phyloP scores from a whole-genome alignment of 1,284 basidiomycete species.

The Leccinum cinnamomeum region DNA sequence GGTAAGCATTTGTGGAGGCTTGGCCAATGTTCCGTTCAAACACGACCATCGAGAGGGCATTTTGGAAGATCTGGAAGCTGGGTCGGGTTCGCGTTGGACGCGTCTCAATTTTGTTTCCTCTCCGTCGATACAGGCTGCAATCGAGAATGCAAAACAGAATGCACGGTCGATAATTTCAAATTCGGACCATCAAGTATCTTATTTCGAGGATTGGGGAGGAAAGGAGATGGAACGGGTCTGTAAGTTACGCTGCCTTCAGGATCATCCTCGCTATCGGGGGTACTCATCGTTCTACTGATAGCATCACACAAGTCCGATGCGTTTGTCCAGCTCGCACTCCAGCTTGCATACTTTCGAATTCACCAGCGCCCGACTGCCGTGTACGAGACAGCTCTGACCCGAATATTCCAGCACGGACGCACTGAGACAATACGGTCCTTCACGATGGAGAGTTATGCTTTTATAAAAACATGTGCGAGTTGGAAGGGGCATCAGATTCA shows the following conservation, averaged over 20 bases:
- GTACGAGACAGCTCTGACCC: constrained; percentile 93
- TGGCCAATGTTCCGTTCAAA: constrained; percentile 17
- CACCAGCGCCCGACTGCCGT: constrained; percentile 83
- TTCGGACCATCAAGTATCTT: constrained; percentile 84
- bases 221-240: constrained; percentile 89
- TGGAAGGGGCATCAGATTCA: constrained; percentile 15
- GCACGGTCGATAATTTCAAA: constrained; percentile 69
- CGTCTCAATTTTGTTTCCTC: constrained; percentile 80
- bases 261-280: neutral
- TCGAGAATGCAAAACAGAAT: constrained; percentile 56
- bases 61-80: constrained; percentile 11
- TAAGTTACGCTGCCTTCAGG: constrained; percentile 37
- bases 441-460: constrained; percentile 74
- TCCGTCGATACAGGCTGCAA: constrained; percentile 57
- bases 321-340: constrained; percentile 91
- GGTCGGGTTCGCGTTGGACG: constrained; percentile 46
- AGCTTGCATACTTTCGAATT: constrained; percentile 88
- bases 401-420: constrained; percentile 87
- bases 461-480: constrained; percentile 41
- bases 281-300: constrained; percentile 29
- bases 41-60: constrained; percentile 6
- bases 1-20: constrained; percentile 25
- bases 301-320: constrained; percentile 85
- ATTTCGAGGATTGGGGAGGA: constrained; percentile 85
- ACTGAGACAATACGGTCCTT: constrained; percentile 91